Conservation (phyloP, 495 filamentous ascomycete species). For the Podospora conica region DNA sequence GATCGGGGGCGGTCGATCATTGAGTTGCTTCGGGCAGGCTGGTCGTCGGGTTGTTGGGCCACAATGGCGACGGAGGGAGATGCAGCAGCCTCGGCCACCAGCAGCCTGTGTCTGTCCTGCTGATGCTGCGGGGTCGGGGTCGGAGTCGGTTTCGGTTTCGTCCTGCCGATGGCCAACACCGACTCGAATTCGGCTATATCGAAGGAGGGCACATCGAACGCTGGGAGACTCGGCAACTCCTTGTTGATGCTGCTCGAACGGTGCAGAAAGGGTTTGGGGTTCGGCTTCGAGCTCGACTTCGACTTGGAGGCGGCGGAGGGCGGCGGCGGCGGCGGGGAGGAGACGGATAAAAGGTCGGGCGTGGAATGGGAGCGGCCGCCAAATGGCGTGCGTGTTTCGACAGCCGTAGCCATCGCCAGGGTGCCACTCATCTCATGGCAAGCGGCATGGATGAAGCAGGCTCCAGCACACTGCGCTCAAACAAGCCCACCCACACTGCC, state of each 20-base stretch:
- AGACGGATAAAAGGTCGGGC: constrained; percentile 26
- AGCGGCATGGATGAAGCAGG: constrained; percentile 4
- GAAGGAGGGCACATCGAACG: constrained; percentile 42
- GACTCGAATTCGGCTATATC: constrained; percentile 39
- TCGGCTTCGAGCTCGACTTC: too few species aligned
- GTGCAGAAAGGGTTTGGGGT: constrained; percentile 16
- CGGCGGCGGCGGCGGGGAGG: constrained; percentile 6
- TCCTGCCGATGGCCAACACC: constrained; percentile 24
- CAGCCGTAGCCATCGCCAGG: constrained; percentile 37
- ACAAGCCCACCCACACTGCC: neutral
- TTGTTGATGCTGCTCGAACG: constrained; percentile 25
- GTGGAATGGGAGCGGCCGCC: constrained; percentile 32
- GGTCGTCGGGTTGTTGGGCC: constrained; percentile 19
- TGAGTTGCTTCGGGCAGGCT: constrained; percentile 30
- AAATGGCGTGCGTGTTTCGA: constrained; percentile 33
- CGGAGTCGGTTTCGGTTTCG: constrained; percentile 4
- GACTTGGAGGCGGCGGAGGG: constrained; percentile 12
- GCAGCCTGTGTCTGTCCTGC: constrained; percentile 2
- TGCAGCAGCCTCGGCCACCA: constrained; percentile 6
- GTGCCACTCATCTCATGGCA: constrained; percentile 46
- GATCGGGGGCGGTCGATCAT: constrained; percentile 39
- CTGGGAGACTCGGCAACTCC: constrained; percentile 30
- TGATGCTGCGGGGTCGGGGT: neutral
- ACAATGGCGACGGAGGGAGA: constrained; percentile 8
- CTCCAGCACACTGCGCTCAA: constrained; percentile 7